phyloP scores from a whole-genome alignment of 768 basidiomycete species.

The Leccinum pellstonianum region DNA sequence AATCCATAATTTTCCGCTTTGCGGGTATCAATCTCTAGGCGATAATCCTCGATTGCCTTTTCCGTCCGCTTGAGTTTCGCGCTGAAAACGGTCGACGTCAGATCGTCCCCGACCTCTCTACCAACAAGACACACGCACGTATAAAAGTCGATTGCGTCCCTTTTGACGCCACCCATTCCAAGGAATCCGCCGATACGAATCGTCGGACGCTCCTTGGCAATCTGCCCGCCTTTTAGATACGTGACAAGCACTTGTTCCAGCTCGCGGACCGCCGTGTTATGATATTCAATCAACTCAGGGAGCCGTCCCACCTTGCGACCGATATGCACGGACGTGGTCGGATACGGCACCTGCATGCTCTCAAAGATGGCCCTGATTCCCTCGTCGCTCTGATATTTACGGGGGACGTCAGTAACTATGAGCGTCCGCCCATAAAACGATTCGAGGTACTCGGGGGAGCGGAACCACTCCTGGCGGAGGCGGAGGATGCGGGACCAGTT shows the following conservation, averaged over 20 bases:
- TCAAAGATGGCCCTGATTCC: conserved; percentile 79
- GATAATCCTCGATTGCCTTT: conserved; percentile 67
- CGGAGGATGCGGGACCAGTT: conserved; percentile 79
- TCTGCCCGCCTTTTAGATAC: conserved; percentile 80
- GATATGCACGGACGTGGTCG: conserved; percentile 88
- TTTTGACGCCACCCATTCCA: conserved; percentile 80
- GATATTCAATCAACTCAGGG: conserved; percentile 87
- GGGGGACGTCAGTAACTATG: conserved; percentile 72
- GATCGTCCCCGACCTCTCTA: neutral
- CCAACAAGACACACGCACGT: conserved; percentile 52
- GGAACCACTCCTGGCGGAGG: conserved; percentile 85
- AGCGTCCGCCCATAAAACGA: conserved; percentile 95
- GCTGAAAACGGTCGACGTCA: conserved; percentile 24
- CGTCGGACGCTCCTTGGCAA: conserved; percentile 79
- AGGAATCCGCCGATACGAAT: conserved; percentile 76
- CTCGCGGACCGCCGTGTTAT: conserved; percentile 92
- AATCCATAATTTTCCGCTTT: conserved; percentile 91
- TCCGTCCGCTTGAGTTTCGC: conserved; percentile 61
- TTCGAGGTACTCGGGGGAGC: conserved; percentile 81
- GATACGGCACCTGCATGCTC: conserved; percentile 76
- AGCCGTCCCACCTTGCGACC: conserved; percentile 85
- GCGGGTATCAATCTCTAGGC: conserved; percentile 65
- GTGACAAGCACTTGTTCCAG: conserved; percentile 86
- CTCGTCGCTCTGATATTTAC: conserved; percentile 79
- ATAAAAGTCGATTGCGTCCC: conserved; percentile 93